Evolutionary conservation across 768 basidiomycete genomes (phyloP), one percentile per base, ranked within the genome.

Genomic region (Boletus sensibilis): DNA sequence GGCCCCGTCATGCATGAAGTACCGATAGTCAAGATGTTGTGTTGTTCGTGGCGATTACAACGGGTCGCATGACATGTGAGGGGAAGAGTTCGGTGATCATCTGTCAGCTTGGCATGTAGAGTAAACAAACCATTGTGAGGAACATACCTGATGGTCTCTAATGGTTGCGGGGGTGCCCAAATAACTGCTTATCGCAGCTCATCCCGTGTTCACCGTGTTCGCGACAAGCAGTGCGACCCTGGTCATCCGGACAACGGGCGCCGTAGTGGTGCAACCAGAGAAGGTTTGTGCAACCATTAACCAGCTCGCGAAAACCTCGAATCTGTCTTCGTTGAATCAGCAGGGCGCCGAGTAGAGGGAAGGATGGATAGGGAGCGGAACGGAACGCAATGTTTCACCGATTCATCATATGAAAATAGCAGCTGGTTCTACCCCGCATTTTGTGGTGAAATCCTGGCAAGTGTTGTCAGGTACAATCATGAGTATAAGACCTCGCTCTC

Each of bases 381-480:
- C 43, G 20, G 34, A 31, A 56, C 10, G 42, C 11, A 25, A n/a
- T 44, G 21, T 33, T 21, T 39, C 34, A 38, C 42, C 20, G 4
- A 21, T 16, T 41, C 27, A 27, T 8, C 47, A 38, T 31, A 39
- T 43, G 35, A 38, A 57, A 57, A 57, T 56, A 56, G 33, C 16
- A 16, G 25, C n/a, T 23, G 13, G 51, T 21, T 27, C 31, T 40
- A 27, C 44, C 53, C 47, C 55, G 20, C 37, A 57, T 44, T 14
- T 13, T 23, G 46, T 39, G 18, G 23, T 8, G 46, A 42, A 37
- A 34, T 43, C 14, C 43, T 40, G 23, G 46, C 44, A 46, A 50
- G 27, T 35, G 50, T 58, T 47, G 35, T 31, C 41, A 58, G 57
- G 58, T 25, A 52, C 46, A 18, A 13, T 59, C 34, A 47, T 11